Percentiles rank a stretch among this genome's conserved stretches.
phyloP scores from a whole-genome alignment of 2,329 filamentous ascomycete genomes.

The Ambrosiella xylebori region DNA sequence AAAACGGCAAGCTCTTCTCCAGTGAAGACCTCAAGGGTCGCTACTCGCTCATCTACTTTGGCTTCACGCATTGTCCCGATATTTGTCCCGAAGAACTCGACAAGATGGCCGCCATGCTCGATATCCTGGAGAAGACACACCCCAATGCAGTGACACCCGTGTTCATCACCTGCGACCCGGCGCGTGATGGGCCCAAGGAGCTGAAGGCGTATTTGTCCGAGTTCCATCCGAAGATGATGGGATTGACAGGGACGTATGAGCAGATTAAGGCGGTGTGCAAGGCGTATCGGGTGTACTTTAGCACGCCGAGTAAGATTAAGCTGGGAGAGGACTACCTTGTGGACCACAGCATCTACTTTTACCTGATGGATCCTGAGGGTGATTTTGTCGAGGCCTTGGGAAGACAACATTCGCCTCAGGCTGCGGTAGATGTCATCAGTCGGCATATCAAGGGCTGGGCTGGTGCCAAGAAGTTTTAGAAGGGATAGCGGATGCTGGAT shows the following conservation, averaged over 20 bases:
- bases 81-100: constrained; percentile 98
- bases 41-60: constrained; percentile 82
- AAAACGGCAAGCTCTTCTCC: constrained; percentile 62
- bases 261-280: constrained; percentile 91
- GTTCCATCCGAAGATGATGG: constrained; percentile 75
- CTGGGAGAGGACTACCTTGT: constrained; percentile 93
- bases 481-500: not conserved
- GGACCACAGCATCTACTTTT: constrained; percentile 99
- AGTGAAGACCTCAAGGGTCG: constrained; percentile 71
- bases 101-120: constrained; percentile 96
- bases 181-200: constrained; percentile 70
- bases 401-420: constrained; percentile 77
- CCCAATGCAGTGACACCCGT: constrained; percentile 50
- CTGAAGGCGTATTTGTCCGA: constrained; percentile 74
- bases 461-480: constrained; percentile 16
- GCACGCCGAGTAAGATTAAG: constrained; percentile 74
- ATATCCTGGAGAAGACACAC: constrained; percentile 41
- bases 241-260: constrained; percentile 83
- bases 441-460: constrained; percentile 60
- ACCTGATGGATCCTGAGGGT: constrained; percentile 95
- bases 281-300: constrained; percentile 92
- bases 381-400: constrained; percentile 97
- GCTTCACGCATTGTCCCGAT: constrained; percentile 94
- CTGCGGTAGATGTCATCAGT: constrained; percentile 67
- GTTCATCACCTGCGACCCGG: constrained; percentile 93